These are phyloP conservation scores for Fraxinus albicans DNA, from an alignment of 305 asterid species.

Conservation along the genomic window DNA sequence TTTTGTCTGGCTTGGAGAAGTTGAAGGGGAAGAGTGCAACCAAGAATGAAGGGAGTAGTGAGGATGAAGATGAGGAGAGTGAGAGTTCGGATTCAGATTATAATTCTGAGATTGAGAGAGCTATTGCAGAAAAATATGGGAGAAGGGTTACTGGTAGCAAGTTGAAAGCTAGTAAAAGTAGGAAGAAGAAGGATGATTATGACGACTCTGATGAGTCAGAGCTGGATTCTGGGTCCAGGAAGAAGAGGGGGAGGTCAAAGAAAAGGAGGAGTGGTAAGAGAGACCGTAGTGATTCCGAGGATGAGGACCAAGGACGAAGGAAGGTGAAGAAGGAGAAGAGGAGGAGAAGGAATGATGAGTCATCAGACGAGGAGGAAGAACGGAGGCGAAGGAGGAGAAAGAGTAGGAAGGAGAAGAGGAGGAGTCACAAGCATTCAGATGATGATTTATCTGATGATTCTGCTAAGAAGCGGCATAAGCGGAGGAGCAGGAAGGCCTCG, in stretches of 20 bases:
- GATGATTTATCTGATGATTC: slow-evolving; percentile 55
- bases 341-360: slow-evolving; percentile 55
- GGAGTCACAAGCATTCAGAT: slow-evolving; percentile 51
- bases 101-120: slow-evolving; percentile 85
- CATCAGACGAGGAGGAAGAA: slow-evolving; percentile 53
- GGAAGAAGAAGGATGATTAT: slow-evolving; percentile 38
- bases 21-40: slow-evolving; percentile 48
- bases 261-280: slow-evolving; percentile 60
- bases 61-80: slow-evolving; percentile 62
- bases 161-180: slow-evolving; percentile 29
- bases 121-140: slow-evolving; percentile 52
- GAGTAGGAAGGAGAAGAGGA: slow-evolving; percentile 70
- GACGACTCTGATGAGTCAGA: slow-evolving; percentile 46
- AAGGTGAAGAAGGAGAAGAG: slow-evolving; percentile 61
- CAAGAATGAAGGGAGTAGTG: slow-evolving; percentile 33
- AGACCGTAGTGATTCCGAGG: slow-evolving; percentile 53
- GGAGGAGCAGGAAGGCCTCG: slow-evolving; percentile 40
- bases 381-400: slow-evolving; percentile 42
- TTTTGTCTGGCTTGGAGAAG: slow-evolving; percentile 72
- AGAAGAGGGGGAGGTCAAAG: slow-evolving; percentile 66
- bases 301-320: slow-evolving; percentile 50
- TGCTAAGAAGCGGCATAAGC: slow-evolving; percentile 32
- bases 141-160: slow-evolving; percentile 40
- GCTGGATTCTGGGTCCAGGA: slow-evolving; percentile 18
- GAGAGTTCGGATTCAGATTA: slow-evolving; percentile 85